These are phyloP conservation scores for Colletotrichum simmondsii DNA, from an alignment of 2,329 filamentous ascomycete species.

Conservation along the genomic window DNA sequence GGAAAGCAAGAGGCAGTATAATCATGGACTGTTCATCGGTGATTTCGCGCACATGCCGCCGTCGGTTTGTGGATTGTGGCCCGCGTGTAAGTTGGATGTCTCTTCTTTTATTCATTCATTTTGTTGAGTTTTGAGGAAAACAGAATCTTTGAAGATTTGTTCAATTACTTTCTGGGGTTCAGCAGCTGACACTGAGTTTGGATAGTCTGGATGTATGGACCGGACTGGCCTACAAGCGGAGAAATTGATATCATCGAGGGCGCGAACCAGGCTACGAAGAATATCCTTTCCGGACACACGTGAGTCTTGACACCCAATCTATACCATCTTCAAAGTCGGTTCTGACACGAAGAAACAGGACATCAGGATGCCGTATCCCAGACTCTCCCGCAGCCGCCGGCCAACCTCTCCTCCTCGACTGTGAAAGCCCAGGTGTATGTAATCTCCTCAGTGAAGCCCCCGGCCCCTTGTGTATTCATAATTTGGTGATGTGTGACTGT, in stretches of 20 bases:
- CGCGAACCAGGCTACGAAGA: conserved; percentile 68
- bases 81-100: conserved; percentile 76
- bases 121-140: too few relatives aligned
- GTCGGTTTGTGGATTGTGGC: conserved; percentile 78
- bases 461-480: background rate
- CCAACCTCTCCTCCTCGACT: conserved; percentile 36
- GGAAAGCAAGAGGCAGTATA: conserved; percentile 72
- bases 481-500: background rate
- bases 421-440: conserved; percentile 37
- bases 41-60: conserved; percentile 81
- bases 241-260: conserved; percentile 80
- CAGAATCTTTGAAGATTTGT: too few relatives aligned
- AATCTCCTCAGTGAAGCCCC: background rate
- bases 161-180: background rate
- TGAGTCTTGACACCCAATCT: too few relatives aligned
- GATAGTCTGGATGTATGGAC: conserved; percentile 63
- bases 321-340: too few relatives aligned
- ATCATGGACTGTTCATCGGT: conserved; percentile 75
- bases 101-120: too few relatives aligned
- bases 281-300: conserved; percentile 73
- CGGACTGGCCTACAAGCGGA: conserved; percentile 70
- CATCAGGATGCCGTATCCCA: conserved; percentile 42
- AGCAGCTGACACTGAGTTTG: background rate
- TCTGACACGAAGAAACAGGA: conserved; percentile 35
- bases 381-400: conserved; percentile 36